Conservation (phyloP, 345 rosid species). For the Eucalyptus pauciflora region DNA sequence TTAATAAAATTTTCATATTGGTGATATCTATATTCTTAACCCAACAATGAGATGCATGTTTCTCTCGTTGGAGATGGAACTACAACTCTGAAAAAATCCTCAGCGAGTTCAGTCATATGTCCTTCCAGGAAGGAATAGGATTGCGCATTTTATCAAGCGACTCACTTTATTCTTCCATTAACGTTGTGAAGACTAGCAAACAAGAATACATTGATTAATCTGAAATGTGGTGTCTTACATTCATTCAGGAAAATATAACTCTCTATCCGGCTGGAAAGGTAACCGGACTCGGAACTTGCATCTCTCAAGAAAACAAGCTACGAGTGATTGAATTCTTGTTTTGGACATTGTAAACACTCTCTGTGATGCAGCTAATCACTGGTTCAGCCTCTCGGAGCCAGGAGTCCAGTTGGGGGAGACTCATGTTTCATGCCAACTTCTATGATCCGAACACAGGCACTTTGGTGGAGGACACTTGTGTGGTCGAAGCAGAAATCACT, state of each 20-base stretch:
- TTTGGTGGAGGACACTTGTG: neutral
- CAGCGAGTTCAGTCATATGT: neutral
- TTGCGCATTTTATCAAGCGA: neutral
- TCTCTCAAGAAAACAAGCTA: neutral
- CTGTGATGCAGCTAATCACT: neutral
- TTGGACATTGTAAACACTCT: neutral
- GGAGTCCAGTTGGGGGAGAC: neutral
- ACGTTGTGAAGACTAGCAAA: neutral
- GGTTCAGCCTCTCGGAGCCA: neutral
- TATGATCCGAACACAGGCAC: neutral
- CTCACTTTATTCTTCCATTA: neutral
- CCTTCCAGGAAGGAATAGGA: neutral
- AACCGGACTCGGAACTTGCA: neutral
- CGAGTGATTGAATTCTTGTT: neutral
- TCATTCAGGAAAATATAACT: constrained; percentile 15
- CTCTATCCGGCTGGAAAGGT: constrained; percentile 11
- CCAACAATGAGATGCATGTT: neutral
- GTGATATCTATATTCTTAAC: neutral
- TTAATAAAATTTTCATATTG: neutral
- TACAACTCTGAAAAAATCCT: neutral
- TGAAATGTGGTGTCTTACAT: neutral
- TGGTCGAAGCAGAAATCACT: neutral
- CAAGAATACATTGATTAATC: neutral
- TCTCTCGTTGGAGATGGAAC: neutral
- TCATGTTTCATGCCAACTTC: neutral